These are phyloP conservation scores for Aureobasidium sp. DNA, from an alignment of 2,329 filamentous ascomycete species.

Conservation along the genomic window DNA sequence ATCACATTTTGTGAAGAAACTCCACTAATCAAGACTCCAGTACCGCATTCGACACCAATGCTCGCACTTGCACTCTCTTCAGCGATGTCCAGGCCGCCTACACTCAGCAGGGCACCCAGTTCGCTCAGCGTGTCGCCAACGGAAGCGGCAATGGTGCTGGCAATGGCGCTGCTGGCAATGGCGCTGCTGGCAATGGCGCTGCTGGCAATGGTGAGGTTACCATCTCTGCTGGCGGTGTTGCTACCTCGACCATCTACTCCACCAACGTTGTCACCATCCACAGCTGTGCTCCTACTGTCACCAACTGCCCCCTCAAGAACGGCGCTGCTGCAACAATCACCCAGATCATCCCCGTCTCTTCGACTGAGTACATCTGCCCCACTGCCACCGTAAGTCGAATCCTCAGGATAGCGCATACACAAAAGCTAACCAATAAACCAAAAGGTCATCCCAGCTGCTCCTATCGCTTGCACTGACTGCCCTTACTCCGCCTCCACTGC, in stretches of 20 bases:
- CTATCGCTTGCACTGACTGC: slow-evolving; percentile 10
- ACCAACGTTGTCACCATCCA: slow-evolving; percentile 15
- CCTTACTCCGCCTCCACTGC: slow-evolving; percentile 4
- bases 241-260: slow-evolving; percentile 13
- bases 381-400: not conserved
- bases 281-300: slow-evolving; percentile 14
- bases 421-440: not conserved
- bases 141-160: not conserved
- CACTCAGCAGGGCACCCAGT: not conserved
- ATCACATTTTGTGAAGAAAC: too few species aligned
- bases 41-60: slow-evolving; percentile 34
- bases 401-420: too few species aligned
- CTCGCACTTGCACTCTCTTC: slow-evolving; percentile 21
- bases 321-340: not conserved
- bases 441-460: not conserved
- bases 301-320: slow-evolving; percentile 9
- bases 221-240: not conserved
- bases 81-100: slow-evolving; percentile 7
- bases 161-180: not conserved
- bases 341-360: not conserved
- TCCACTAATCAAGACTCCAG: slow-evolving; percentile 12
- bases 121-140: slow-evolving; percentile 4
- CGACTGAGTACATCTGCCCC: slow-evolving; percentile 9
- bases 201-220: not conserved
- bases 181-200: not conserved